Evolutionary conservation across 2,329 filamentous ascomycete species (phyloP).

Genomic region (Trichoderma sp.): DNA sequence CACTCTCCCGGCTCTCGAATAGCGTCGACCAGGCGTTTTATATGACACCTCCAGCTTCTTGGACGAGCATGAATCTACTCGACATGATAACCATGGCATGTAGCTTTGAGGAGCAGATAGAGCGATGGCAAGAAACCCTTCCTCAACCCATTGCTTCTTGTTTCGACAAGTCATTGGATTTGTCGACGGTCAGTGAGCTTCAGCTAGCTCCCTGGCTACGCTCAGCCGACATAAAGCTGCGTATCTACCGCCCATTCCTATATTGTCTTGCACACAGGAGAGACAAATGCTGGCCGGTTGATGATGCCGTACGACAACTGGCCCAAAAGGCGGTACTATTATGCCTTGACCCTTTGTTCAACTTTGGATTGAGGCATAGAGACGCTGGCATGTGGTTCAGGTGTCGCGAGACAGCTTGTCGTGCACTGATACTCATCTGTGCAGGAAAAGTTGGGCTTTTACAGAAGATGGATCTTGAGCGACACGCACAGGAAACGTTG

Average conservation of each 20-base stretch:
- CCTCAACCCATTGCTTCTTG: neutral
- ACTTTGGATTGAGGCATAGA: neutral
- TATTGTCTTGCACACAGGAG: neutral
- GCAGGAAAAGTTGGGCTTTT: neutral
- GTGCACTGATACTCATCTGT: neutral
- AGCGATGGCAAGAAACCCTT: neutral
- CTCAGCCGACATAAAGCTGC: neutral
- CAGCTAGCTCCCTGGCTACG: neutral
- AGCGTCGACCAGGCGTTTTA: neutral
- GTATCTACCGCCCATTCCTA: neutral
- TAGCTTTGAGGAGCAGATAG: neutral
- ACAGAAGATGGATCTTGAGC: neutral
- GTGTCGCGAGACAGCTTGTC: neutral
- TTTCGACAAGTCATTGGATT: neutral
- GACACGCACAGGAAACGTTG: neutral
- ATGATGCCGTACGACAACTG: neutral
- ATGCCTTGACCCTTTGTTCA: neutral
- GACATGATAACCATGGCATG: neutral
- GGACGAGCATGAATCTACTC: neutral
- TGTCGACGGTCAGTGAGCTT: neutral
- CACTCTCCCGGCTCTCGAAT: neutral
- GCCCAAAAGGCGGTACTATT: neutral
- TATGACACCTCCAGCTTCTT: neutral
- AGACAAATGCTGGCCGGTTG: neutral
- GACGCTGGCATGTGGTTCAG: neutral